Evolutionary conservation across 2,329 filamentous ascomycete species (phyloP), one percentile per base, ranked within the genome.

Genomic region (Alternaria conjuncta): DNA sequence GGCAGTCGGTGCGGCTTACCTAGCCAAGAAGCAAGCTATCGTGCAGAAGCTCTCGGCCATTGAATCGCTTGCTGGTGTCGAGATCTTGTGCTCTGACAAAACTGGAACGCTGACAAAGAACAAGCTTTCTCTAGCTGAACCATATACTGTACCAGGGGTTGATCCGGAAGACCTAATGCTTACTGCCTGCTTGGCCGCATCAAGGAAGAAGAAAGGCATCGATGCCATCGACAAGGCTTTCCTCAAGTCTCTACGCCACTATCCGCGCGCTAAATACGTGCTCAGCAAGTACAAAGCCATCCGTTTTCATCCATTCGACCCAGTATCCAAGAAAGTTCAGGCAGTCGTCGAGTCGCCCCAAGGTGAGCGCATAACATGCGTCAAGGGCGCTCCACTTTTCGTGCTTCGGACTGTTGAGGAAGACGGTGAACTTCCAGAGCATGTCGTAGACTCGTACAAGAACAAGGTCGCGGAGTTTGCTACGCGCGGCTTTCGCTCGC

Each of bases 211-310:
- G 88, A 96, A 96, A 86, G 93, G 93, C 85, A 94, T 97, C 69
- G 93, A 97, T 79, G 92, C 94, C 71, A 97, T 97, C 73, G 94
- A 97, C 87, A 96, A 95, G 86, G 93, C 93, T 78, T 97, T 97
- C 86, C 86, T 97, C 72, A 96, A 96, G 85, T 88, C 91, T 21
- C 89, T 97, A 68, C 88, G 88, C 78, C 90, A 86, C 84, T 97
- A 96, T 80, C 93, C 93, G 67, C 88, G 88, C 67, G 93, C 92
- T 82, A 96, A 96, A 87, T 82, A 84, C 66, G 90, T 92, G 58
- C 88, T 97, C 58, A 88, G 88, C 83, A 92, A 93, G 84, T 96
- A 95, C 87, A 91, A 90, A 82, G 91, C 94, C 64, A 83, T 95
- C 71, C 88, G 94, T 47, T 97, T 96, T 86, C 87, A 89, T 81